Evolutionary conservation across 2,329 filamentous ascomycete species (phyloP).

Genomic region (Trichoderma sp.): DNA sequence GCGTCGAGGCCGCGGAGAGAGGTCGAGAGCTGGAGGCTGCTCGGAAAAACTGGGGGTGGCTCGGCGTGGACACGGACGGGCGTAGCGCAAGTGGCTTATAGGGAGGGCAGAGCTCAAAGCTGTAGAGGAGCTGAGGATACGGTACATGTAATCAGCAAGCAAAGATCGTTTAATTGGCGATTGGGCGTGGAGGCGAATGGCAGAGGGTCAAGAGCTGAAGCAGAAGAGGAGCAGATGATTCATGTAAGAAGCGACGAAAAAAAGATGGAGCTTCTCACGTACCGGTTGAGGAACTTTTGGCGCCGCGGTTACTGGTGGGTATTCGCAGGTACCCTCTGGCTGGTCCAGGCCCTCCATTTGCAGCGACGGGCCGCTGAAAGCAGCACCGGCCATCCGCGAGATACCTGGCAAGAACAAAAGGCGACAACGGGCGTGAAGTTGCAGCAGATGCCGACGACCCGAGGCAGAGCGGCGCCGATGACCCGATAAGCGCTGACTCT

Average conservation of each 20-base stretch:
- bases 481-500: not conserved
- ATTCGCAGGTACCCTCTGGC: constrained; percentile 3
- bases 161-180: too few relatives aligned
- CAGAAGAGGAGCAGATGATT: not conserved
- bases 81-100: constrained; percentile 1
- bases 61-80: constrained; percentile 9
- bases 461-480: constrained; percentile 10
- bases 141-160: too few relatives aligned
- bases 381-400: not conserved
- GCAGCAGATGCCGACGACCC: constrained; percentile 21
- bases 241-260: not conserved
- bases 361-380: not conserved
- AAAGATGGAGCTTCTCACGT: not conserved
- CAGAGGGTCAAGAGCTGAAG: not conserved
- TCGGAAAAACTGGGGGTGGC: constrained; percentile 20
- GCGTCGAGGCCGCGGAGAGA: not conserved
- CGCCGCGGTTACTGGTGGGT: constrained; percentile 15
- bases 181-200: not conserved
- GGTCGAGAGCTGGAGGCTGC: not conserved
- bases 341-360: not conserved
- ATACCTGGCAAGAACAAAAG: constrained; percentile 10
- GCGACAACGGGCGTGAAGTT: not conserved
- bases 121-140: not conserved
- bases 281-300: constrained; percentile 19
- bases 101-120: not conserved